Base-by-base conservation (phyloP, 352 stramenopile species). In the Phytophthora hibernalis region DNA sequence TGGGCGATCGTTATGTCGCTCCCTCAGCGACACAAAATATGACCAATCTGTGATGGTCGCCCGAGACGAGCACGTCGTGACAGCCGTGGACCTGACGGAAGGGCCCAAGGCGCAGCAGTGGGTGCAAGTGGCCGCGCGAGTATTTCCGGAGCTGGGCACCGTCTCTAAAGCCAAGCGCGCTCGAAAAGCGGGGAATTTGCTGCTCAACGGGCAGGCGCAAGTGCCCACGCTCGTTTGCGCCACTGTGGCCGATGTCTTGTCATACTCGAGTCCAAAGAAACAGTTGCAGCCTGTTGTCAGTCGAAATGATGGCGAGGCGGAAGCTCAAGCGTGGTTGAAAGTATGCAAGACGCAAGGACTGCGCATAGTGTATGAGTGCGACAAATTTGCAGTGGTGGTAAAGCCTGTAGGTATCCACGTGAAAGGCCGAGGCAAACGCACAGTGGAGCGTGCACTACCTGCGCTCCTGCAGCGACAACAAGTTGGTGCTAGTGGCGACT, bases 81-180 rank as follows among this genome's bases (percentile, higher is more conserved):
- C 61, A 5, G 22, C 50, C 33, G 43, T 48, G 18, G 70, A 75
- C 38, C 45, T 76, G 21, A 28, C 33, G 1, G 22, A 3, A n/a
- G 26, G 6, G 15, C 20, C 51, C 16, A 65, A 38, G 47, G 43
- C 20, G 20, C 38, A 50, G 21, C 70, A 82, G 58, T 91, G 80
- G 80, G 77, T 89, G 50, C 66, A 65, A 43, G 71, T 91, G 22
- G 82, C 82, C 8, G 82, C 82, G n/a, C 71, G 69, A 45, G 71
- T 62, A 31, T 82, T 88, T 21, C 71, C 71, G 9, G 61, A 69
- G 47, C 47, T 91, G 28, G 61, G 54, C 49, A 91, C 82, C 7
- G 69, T 79, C n/a, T 91, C 82, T 44, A 91, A 89, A 54, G 80
- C 82, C 38, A 87, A 89, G 57, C 82, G 82, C 30, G 82, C 85